Conservation (phyloP, 495 filamentous ascomycete genomes). For the Chaetomidium leptoderma region DNA sequence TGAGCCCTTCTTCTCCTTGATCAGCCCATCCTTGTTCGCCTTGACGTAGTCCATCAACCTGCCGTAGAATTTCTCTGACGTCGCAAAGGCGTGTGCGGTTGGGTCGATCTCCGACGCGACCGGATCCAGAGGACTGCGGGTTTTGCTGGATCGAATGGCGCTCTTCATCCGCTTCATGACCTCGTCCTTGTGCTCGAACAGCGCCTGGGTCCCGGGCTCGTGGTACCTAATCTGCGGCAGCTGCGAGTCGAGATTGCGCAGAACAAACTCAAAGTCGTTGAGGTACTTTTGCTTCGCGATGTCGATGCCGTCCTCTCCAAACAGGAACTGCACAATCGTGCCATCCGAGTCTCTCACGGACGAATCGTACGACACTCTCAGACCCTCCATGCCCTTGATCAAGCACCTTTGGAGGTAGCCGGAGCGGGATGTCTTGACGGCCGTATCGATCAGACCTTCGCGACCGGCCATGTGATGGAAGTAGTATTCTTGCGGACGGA, state of each 20-base stretch:
- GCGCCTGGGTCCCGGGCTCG: slow-evolving; percentile 32
- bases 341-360: slow-evolving; percentile 93
- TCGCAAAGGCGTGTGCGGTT: slow-evolving; percentile 71
- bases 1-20: slow-evolving; percentile 67
- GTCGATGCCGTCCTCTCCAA: slow-evolving; percentile 94
- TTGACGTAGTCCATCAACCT: slow-evolving; percentile 64
- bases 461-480: slow-evolving; percentile 99
- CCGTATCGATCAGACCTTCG: slow-evolving; percentile 98
- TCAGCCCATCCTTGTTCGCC: slow-evolving; percentile 65
- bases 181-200: slow-evolving; percentile 48
- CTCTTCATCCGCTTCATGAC: slow-evolving; percentile 78
- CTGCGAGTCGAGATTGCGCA: slow-evolving; percentile 63
- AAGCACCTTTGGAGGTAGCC: slow-evolving; percentile 97
- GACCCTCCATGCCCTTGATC: slow-evolving; percentile 98
- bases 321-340: slow-evolving; percentile 88
- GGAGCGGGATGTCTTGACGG: slow-evolving; percentile 95
- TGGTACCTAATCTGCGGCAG: slow-evolving; percentile 47
- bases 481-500: slow-evolving; percentile 96
- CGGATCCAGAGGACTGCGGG: slow-evolving; percentile 67
- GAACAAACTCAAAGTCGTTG: slow-evolving; percentile 82
- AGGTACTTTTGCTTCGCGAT: slow-evolving; percentile 92
- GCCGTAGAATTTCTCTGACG: slow-evolving; percentile 79
- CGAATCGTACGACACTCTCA: slow-evolving; percentile 86
- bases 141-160: slow-evolving; percentile 63
- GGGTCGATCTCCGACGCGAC: slow-evolving; percentile 70